phyloP scores from a whole-genome alignment of 2,329 filamentous ascomycete genomes.

The Blastomyces emzantsi region DNA sequence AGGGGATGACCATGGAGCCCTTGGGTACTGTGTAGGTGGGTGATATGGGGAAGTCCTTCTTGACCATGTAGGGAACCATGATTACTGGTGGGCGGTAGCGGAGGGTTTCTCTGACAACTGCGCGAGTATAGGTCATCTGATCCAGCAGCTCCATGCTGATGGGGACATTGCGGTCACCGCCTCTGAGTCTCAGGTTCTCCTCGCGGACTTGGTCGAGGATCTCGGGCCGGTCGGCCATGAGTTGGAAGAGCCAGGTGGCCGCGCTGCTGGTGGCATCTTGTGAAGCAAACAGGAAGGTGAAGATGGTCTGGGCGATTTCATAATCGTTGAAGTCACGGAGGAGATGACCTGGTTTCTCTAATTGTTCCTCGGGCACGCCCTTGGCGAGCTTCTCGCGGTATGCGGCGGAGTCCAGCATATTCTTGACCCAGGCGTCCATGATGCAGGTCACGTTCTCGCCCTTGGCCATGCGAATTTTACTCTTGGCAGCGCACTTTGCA shows the following conservation, averaged over 20 bases:
- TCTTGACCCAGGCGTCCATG: slow-evolving; percentile 88
- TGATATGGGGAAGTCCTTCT: slow-evolving; percentile 91
- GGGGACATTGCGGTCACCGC: slow-evolving; percentile 60
- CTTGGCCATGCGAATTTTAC: slow-evolving; percentile 82
- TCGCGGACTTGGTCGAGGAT: slow-evolving; percentile 81
- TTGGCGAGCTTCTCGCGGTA: slow-evolving; percentile 71
- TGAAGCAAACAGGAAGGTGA: slow-evolving; percentile 94
- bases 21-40: slow-evolving; percentile 86
- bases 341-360: slow-evolving; percentile 73
- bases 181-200: slow-evolving; percentile 71
- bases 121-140: slow-evolving; percentile 79
- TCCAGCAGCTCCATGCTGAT: slow-evolving; percentile 82
- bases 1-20: slow-evolving; percentile 89
- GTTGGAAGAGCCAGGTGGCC: slow-evolving; percentile 90
- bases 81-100: slow-evolving; percentile 93
- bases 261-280: slow-evolving; percentile 95
- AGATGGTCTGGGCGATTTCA: slow-evolving; percentile 87
- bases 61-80: slow-evolving; percentile 91
- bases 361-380: slow-evolving; percentile 56
- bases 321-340: slow-evolving; percentile 82
- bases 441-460: slow-evolving; percentile 84
- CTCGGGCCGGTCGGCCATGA: slow-evolving; percentile 88
- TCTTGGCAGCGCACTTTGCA: slow-evolving; percentile 82
- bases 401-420: slow-evolving; percentile 73
- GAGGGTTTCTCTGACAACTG: slow-evolving; percentile 81